A percentile compares a stretch with the other conserved stretches of the same genome.
Conservation (phyloP, 441 rosid species). For the Melastoma candidum region DNA sequence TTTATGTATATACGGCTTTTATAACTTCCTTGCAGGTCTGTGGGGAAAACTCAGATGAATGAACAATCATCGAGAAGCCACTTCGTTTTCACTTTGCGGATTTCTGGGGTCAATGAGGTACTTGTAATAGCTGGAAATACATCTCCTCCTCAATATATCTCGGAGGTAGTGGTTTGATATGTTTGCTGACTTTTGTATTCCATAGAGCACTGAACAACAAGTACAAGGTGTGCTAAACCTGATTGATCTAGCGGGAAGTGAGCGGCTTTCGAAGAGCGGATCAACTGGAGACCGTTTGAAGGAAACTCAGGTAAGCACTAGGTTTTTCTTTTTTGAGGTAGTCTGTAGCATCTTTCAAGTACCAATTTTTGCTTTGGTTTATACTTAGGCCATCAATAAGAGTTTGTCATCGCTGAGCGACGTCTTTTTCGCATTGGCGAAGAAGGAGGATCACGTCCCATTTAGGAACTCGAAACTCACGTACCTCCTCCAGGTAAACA, state of each 20-base stretch:
- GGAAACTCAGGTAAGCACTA: conserved; percentile 19
- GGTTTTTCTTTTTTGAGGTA: not conserved
- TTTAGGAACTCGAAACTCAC: conserved; percentile 18
- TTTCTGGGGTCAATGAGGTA: conserved; percentile 23
- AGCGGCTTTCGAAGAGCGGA: conserved; percentile 21
- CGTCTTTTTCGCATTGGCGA: conserved; percentile 21
- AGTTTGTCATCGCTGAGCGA: conserved; percentile 20
- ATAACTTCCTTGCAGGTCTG: conserved; percentile 4
- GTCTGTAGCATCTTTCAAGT: not conserved
- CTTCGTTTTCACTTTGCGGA: conserved; percentile 19
- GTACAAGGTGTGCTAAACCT: conserved; percentile 23
- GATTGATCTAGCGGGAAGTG: conserved; percentile 23
- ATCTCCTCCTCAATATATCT: not conserved
- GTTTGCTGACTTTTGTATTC: not conserved
- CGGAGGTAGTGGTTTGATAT: too few relatives aligned
- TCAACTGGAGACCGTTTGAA: conserved; percentile 22
- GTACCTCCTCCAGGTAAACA: conserved; percentile 16
- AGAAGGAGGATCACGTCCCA: conserved; percentile 20
- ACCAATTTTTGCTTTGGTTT: not conserved
- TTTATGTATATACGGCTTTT: too few relatives aligned
- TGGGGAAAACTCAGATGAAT: conserved; percentile 17
- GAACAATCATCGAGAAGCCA: conserved; percentile 25
- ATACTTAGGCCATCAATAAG: conserved; percentile 18
- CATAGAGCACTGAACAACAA: conserved; percentile 19
- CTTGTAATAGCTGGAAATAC: not conserved